Percentiles rank a stretch among this genome's conserved stretches.
Conservation (phyloP, 768 basidiomycete genomes). For the Ramaria sp. region DNA sequence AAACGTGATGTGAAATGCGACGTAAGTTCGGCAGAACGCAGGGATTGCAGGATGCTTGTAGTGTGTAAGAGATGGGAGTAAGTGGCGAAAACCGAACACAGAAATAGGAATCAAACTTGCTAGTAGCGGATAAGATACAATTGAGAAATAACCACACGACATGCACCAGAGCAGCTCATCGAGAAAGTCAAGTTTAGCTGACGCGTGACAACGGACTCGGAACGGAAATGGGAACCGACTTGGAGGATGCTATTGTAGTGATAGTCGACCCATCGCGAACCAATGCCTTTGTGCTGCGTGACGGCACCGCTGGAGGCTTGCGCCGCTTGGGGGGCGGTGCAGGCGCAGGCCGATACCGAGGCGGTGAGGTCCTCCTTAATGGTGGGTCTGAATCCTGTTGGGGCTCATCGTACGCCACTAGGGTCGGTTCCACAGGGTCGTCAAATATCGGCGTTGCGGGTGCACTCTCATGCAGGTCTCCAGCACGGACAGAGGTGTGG, state of each 20-base stretch:
- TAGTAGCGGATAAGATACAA: background rate
- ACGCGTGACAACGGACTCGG: conserved; percentile 3
- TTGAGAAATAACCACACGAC: background rate
- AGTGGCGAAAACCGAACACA: no score
- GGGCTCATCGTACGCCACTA: background rate
- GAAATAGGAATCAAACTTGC: no score
- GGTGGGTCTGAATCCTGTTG: conserved; percentile 3
- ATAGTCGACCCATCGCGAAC: conserved; percentile 32
- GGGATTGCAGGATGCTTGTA: no score
- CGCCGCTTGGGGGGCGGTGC: conserved; percentile 33
- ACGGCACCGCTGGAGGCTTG: conserved; percentile 62
- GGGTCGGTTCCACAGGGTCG: background rate
- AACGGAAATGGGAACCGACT: conserved; percentile 11
- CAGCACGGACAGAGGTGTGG: background rate
- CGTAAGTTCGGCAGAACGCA: no score
- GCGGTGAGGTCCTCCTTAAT: conserved; percentile 9
- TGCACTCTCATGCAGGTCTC: background rate
- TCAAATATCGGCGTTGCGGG: conserved; percentile 1
- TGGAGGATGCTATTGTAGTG: conserved; percentile 37
- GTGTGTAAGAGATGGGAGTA: no score
- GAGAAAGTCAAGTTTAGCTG: no score
- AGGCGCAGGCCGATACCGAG: conserved; percentile 5
- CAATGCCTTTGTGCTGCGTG: background rate
- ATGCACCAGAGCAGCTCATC: no score
- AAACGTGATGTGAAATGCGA: no score